phyloP scores from a whole-genome alignment of 2,329 filamentous ascomycete genomes.

The Aureobasidium subglaciale region DNA sequence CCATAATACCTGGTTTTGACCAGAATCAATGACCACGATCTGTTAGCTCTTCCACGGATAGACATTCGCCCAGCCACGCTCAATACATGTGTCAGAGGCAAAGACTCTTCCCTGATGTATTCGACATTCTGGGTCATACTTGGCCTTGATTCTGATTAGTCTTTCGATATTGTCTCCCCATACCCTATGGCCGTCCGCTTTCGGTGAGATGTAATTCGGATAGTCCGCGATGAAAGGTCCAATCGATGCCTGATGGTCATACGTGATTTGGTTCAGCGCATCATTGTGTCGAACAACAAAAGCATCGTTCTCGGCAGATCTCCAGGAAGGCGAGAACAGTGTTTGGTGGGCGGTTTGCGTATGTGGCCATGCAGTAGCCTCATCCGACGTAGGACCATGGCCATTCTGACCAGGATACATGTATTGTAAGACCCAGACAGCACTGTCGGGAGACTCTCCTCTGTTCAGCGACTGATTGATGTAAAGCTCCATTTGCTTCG shows the following conservation, averaged over 20 bases:
- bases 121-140: constrained; percentile 18
- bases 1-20: too few species aligned
- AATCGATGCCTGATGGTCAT: constrained; percentile 2
- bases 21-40: neutral
- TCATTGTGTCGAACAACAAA: neutral
- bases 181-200: constrained; percentile 4
- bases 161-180: constrained; percentile 16
- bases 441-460: constrained; percentile 8
- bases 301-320: neutral
- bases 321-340: constrained; percentile 16
- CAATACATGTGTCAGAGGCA: constrained; percentile 13
- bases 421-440: constrained; percentile 17
- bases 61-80: constrained; percentile 16
- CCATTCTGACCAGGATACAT: constrained; percentile 15
- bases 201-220: constrained; percentile 18
- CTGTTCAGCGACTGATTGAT: constrained; percentile 4
- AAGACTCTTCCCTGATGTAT: constrained; percentile 17
- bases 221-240: constrained; percentile 13
- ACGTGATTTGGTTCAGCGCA: constrained; percentile 13
- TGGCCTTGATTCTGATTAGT: constrained; percentile 16
- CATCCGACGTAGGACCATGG: constrained; percentile 11
- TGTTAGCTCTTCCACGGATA: neutral
- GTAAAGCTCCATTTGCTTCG: constrained; percentile 7
- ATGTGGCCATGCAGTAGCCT: constrained; percentile 15
- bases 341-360: constrained; percentile 15